phyloP scores from a whole-genome alignment of 495 filamentous ascomycete genomes.

The Delitschia confertaspora region DNA sequence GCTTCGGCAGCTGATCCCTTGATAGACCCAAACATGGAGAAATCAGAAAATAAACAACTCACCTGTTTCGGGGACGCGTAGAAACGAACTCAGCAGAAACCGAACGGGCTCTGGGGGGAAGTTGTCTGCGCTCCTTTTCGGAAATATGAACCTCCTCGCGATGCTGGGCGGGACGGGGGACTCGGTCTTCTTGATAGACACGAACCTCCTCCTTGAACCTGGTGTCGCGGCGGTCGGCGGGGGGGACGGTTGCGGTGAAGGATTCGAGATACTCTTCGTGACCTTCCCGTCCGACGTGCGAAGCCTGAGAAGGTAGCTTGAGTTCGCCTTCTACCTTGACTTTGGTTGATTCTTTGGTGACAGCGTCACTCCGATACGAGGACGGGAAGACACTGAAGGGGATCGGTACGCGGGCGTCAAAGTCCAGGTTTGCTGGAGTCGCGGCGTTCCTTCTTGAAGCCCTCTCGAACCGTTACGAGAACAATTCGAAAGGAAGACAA shows the following conservation, averaged over 20 bases:
- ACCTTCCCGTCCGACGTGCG: conserved; percentile 92
- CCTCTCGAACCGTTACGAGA: conserved; percentile 71
- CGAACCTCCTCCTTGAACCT: conserved; percentile 58
- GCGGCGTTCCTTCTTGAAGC: conserved; percentile 81
- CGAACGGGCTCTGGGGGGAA: neutral
- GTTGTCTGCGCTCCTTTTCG: conserved; percentile 28
- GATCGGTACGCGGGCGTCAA: conserved; percentile 98
- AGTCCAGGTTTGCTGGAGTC: conserved; percentile 96
- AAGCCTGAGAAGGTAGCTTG: conserved; percentile 62
- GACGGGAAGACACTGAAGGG: conserved; percentile 99
- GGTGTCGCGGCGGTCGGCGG: conserved; percentile 47
- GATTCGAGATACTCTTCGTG: conserved; percentile 56
- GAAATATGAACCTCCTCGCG: conserved; percentile 33
- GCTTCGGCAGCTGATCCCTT: no score
- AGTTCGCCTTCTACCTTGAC: conserved; percentile 83
- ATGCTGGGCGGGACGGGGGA: conserved; percentile 23
- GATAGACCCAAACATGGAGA: no score
- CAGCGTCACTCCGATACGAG: conserved; percentile 88
- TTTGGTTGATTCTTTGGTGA: conserved; percentile 62
- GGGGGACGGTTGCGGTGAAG: conserved; percentile 51
- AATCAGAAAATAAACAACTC: no score
- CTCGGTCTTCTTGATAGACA: conserved; percentile 35
- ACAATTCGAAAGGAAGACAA: conserved; percentile 89
- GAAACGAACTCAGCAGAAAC: neutral
- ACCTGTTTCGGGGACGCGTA: neutral